A percentile compares a stretch with the other conserved stretches of the same genome.
Evolutionary conservation across 129 eudicot genomes (phyloP).

Genomic region (Artemisia argyi): DNA sequence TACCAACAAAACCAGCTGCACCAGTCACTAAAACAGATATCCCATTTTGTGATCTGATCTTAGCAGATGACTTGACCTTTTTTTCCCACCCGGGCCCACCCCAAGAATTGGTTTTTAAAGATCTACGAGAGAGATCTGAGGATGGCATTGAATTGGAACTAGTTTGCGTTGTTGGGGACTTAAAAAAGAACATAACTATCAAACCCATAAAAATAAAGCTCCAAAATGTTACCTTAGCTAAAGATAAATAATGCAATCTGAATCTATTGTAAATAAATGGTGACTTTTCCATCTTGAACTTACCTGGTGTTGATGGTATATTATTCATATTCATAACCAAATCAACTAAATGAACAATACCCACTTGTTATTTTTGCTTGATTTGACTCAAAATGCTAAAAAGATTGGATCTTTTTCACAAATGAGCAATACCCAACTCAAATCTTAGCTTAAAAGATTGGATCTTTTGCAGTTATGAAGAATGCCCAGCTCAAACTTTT

Average conservation of each 20-base stretch:
- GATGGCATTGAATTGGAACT: constrained; percentile 30
- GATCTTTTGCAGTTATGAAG: background rate
- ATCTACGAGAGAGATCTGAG: constrained; percentile 70
- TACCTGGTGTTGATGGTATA: constrained; percentile 74
- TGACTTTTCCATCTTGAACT: constrained; percentile 78
- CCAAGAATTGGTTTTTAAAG: constrained; percentile 64
- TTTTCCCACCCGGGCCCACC: constrained; percentile 71
- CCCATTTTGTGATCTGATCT: constrained; percentile 54
- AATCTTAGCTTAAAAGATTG: background rate
- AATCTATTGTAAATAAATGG: constrained; percentile 44
- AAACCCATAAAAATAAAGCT: constrained; percentile 60
- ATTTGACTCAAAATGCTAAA: too few relatives aligned
- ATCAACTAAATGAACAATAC: too few relatives aligned
- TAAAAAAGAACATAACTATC: constrained; percentile 58
- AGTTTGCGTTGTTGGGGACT: constrained; percentile 45
- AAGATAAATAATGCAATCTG: constrained; percentile 50
- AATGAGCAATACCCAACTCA: background rate
- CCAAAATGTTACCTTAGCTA: constrained; percentile 82
- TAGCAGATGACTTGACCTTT: constrained; percentile 65
- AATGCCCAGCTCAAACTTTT: constrained; percentile 3
- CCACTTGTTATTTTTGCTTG: too few relatives aligned
- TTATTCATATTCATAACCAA: constrained; percentile 32
- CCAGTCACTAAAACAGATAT: constrained; percentile 80
- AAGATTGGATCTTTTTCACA: background rate
- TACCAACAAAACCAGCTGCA: constrained; percentile 94